Evolutionary conservation across 495 filamentous ascomycete species (phyloP), one percentile per base, ranked within the genome.

Genomic region (Podospora pseudocomata): DNA sequence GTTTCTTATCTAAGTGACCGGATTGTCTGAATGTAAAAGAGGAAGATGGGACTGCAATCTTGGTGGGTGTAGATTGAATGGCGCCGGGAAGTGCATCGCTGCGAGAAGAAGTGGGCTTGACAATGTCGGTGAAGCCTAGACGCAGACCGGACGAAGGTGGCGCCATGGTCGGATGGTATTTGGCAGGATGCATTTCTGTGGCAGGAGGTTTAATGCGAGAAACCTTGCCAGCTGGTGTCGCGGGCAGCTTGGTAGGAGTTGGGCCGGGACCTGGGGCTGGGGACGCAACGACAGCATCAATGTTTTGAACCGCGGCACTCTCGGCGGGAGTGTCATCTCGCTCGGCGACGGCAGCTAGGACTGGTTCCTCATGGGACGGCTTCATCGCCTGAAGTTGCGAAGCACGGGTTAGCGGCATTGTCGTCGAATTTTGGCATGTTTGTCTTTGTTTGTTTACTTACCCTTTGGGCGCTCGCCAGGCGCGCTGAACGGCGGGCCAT

Each of bases 131-230:
- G 75, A 92, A 91, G 4, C 90, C 90, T 61, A 91, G 79, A 55
- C 89, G 81, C 58, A 91, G 75, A 23, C 86, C 89, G 0, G 89
- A 88, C 59, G 90, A 90, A 4, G 85, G 84, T 44, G 89, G 80
- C n/a, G 85, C 86, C 68, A 89, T 92, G 71, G 88, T 92, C 34
- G 84, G 81, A 63, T 90, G 90, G 34, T 83, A 86, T 74, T 89
- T 89, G 84, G 87, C 90, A 54, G 91, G 91, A 73, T 93, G 91
- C 90, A 92, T 92, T 73, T 92, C 90, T 44, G 87, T 84, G 64
- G 81, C 81, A 58, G 88, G 78, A 4, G 89, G 87, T 73, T 87
- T 86, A 34, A 82, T 68, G 9, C 84, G 78, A 13, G 80, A 81
- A n/a, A 79, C 77, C 56, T 73, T 67, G 30, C 76, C 72, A 16